A percentile compares a stretch with the other conserved stretches of the same genome.
Conservation (phyloP, 345 rosid species). For the Gossypium longicalyx region DNA sequence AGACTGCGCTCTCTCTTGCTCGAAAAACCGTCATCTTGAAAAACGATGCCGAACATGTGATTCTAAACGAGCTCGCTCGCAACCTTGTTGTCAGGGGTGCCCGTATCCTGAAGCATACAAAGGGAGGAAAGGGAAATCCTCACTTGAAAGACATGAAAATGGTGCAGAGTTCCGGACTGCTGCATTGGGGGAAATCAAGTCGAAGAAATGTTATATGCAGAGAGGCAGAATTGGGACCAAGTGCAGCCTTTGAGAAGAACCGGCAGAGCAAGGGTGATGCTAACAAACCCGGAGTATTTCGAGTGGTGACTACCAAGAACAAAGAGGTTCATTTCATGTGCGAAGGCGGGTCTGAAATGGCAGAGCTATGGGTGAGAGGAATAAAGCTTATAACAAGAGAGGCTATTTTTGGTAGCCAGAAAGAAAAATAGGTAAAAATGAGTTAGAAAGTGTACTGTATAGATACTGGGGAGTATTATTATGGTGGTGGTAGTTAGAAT, state of each 20-base stretch:
- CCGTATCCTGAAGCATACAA: constrained; percentile 73
- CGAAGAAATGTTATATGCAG: constrained; percentile 62
- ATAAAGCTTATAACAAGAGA: constrained; percentile 74
- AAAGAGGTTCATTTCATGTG: constrained; percentile 83
- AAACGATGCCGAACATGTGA: constrained; percentile 48
- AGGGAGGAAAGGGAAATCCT: constrained; percentile 68
- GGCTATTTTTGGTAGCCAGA: constrained; percentile 37
- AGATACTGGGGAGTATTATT: constrained; percentile 16
- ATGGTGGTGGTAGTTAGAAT: constrained; percentile 27
- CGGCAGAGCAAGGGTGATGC: constrained; percentile 40
- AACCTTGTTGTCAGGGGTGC: constrained; percentile 54
- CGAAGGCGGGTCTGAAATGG: constrained; percentile 67
- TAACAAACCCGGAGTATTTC: constrained; percentile 51
- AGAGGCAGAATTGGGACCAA: constrained; percentile 58
- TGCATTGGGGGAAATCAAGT: constrained; percentile 82
- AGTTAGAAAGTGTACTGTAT: constrained; percentile 9
- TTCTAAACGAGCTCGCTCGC: constrained; percentile 68
- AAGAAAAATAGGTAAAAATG: neutral
- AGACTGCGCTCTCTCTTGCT: constrained; percentile 61
- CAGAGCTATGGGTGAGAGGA: constrained; percentile 91
- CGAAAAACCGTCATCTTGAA: constrained; percentile 18
- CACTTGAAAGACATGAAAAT: constrained; percentile 61
- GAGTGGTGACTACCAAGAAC: constrained; percentile 63
- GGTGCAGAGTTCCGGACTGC: constrained; percentile 47
- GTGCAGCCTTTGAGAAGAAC: constrained; percentile 47